Base-by-base conservation (phyloP, 192 early-diverging fungal species). In the Umbelopsis sp. region DNA sequence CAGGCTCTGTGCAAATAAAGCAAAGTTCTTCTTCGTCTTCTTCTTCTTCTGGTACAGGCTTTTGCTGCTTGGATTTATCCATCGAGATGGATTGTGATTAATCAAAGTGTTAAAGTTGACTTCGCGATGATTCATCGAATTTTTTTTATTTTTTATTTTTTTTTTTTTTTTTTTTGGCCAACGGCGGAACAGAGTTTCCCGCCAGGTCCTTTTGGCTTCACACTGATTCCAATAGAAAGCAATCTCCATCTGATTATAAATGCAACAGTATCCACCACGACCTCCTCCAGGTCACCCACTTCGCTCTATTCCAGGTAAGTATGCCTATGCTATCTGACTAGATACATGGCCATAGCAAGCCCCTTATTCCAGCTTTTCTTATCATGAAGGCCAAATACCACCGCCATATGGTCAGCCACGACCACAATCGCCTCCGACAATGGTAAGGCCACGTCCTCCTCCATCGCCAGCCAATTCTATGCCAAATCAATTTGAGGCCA, bases 1-100 rank as follows among this genome's bases (percentile, higher is more conserved):
- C 87, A 0, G 88, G 83, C 24, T 95, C 91, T 0, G 97, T 90
- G 75, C 97, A 98, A 76, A 98, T 98, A 76, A 93, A 90, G 81
- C 97, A 98, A 4, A 82, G 71, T 12, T 83, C 76, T 14, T 54
- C 66, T 25, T 81, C 75, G 14, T 81, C 77, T 14, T 71, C 66
- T 38, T 86, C 83, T 0, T 77, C 79, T 51, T 73, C 81, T 10
- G 47, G 47, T n/a, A 54, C 77, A 1, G 77, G 62, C 41, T 65
- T 43, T 54, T 49, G 32, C 12, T 54, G 69, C 44, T 68, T 38
- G 12, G 47, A 49, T 0, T 7, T 49, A 49, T 17, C 53, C 26
- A 21, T 67, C 29, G 24, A 70, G 38, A 47, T 32, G 45, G 65
- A 44, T 36, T 43, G 24, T 36, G 22, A 44, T 43, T 32, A 32